A percentile compares a stretch with the other conserved stretches of the same genome.
These are phyloP conservation scores for Plasmodium cynomolgi DNA, from an alignment of 169 alveolate species.

Conservation along the genomic window DNA sequence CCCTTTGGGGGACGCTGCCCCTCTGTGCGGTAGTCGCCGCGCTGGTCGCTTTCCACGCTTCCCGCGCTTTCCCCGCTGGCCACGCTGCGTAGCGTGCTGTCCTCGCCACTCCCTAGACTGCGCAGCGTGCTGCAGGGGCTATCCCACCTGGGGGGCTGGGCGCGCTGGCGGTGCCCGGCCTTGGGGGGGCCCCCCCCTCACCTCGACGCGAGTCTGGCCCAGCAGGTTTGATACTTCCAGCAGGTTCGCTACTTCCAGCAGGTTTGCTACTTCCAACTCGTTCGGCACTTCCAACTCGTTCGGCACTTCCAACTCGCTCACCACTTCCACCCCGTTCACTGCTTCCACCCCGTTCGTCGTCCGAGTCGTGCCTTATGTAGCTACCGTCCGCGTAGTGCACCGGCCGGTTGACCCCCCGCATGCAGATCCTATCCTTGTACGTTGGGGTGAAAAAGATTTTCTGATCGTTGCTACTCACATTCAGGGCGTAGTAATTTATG, in stretches of 20 bases:
- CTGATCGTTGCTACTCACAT: constrained; percentile 25
- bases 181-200: background rate
- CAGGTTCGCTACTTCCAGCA: background rate
- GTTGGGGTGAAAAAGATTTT: constrained; percentile 47
- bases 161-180: background rate
- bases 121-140: background rate
- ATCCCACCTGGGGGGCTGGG: background rate
- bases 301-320: background rate
- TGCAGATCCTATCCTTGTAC: constrained; percentile 31
- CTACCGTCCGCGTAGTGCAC: constrained; percentile 58
- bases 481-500: constrained; percentile 12
- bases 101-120: background rate
- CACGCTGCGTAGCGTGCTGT: background rate
- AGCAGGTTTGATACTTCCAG: too few relatives aligned
- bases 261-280: too few relatives aligned
- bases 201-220: background rate
- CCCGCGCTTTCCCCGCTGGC: background rate
- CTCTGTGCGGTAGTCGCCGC: background rate
- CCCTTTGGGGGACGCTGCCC: background rate
- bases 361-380: constrained; percentile 41
- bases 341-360: background rate
- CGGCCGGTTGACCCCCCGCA: constrained; percentile 7
- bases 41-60: background rate
- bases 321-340: background rate
- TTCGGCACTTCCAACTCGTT: background rate